Evolutionary conservation across 2,329 filamentous ascomycete genomes (phyloP), one percentile per base, ranked within the genome.

Genomic region (Aureobasidium sp.): DNA sequence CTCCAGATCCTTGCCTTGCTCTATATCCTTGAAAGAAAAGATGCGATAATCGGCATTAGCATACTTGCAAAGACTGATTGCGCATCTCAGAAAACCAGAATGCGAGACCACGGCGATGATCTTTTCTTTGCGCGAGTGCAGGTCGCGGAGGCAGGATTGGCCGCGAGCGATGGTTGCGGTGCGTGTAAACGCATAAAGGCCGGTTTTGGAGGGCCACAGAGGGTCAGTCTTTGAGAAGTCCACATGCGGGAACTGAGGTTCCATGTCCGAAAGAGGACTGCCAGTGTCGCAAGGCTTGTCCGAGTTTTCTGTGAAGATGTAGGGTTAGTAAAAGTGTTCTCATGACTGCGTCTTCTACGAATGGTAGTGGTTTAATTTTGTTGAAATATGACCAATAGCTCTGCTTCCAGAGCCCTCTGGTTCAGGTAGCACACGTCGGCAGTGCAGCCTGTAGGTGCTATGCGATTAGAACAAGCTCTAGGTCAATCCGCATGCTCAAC

Each of bases 31-130:
- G 66, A 85, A 84, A 20, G 83, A 79, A 67, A 87, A 88, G 34
- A 87, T 75, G 13, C 86, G 79, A 71, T 84, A 88, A 67, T 88
- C 86, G 12, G 81, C 82, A 65, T 88, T 88, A 69, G 80, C 82
- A 39, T 62, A 66, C 59, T 71, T 67, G 26, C 71, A 69, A 46
- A 84, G 81, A 9, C 78, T 79, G 8, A 88, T 79, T 9, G 79
- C 83, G 3, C 77, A 70, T n/a, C 85, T 75, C 64, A 88, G 67
- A 70, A 88, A 88, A 0, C 80, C 84, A 1, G 85, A 84, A 72
- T 88, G 86, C 1, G 82, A 83, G 4, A 89, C 84, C 0, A 88
- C 85, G 10, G 86, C 78, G 60, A 89, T 79, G 57, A 85, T 77
- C 66, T 83, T 83, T 72, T 88, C 85, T 0, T 81, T 79, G 0